These are phyloP conservation scores for Phaeoacremonium minimum DNA, from an alignment of 2,329 filamentous ascomycete species.

Conservation along the genomic window DNA sequence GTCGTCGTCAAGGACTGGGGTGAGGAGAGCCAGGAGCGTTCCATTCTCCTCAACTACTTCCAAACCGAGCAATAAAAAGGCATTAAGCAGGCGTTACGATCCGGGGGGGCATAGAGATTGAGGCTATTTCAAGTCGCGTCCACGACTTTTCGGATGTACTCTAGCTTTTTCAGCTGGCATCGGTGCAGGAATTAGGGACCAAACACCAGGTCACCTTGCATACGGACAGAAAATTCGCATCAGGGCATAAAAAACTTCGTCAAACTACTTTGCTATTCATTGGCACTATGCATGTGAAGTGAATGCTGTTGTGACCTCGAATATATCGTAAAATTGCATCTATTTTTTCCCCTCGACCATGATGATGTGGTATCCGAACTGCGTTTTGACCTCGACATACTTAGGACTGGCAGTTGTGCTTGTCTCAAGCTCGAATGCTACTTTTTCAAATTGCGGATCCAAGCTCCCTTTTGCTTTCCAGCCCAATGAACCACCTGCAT, in stretches of 20 bases:
- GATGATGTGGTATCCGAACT: constrained; percentile 74
- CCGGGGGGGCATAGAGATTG: constrained; percentile 30
- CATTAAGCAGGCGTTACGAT: constrained; percentile 23
- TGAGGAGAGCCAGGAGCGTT: constrained; percentile 99
- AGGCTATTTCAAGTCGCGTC: constrained; percentile 25
- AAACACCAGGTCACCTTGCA: constrained; percentile 24
- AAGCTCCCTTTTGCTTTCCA: constrained; percentile 69
- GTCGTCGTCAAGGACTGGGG: constrained; percentile 99
- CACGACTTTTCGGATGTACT: constrained; percentile 36
- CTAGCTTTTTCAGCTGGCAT: constrained; percentile 43
- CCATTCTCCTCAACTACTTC: constrained; percentile 99
- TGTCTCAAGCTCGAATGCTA: constrained; percentile 64
- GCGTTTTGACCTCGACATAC: constrained; percentile 67
- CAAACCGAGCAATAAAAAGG: constrained; percentile 72
- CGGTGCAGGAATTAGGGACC: constrained; percentile 29
- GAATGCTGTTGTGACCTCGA: constrained; percentile 1
- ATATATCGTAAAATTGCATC: constrained; percentile 4
- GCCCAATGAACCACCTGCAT: constrained; percentile 65
- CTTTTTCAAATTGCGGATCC: constrained; percentile 65
- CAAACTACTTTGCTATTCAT: constrained; percentile 1
- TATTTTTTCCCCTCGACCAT: constrained; percentile 64
- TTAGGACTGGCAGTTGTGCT: constrained; percentile 63
- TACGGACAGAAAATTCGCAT: constrained; percentile 32
- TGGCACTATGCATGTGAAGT: background rate
- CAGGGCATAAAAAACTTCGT: constrained; percentile 13